Conservation (phyloP, 495 filamentous ascomycete species). For the Aspergillus egyptiacus region DNA sequence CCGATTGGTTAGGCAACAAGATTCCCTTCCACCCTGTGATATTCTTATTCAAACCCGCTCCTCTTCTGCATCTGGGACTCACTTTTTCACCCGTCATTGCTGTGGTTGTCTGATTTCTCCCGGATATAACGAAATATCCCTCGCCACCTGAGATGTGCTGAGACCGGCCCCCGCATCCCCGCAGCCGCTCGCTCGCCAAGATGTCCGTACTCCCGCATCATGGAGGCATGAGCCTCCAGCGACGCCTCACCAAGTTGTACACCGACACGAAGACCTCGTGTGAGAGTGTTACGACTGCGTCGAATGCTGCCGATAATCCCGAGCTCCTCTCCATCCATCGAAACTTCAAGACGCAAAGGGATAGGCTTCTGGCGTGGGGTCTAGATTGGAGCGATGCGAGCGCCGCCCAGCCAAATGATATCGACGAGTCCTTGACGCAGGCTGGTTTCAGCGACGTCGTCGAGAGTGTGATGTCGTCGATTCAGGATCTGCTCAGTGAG, state of each 20-base stretch:
- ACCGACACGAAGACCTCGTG: slow-evolving; percentile 87
- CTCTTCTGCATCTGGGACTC: slow-evolving; percentile 4
- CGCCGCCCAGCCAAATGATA: slow-evolving; percentile 61
- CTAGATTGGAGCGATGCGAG: slow-evolving; percentile 80
- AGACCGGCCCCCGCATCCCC: slow-evolving; percentile 18
- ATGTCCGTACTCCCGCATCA: slow-evolving; percentile 45
- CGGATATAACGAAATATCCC: neutral
- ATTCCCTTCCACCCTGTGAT: slow-evolving; percentile 33
- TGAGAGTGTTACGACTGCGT: slow-evolving; percentile 70
- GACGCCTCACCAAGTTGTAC: slow-evolving; percentile 81
- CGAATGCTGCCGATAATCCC: slow-evolving; percentile 50
- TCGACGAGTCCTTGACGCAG: slow-evolving; percentile 76
- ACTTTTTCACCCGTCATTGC: slow-evolving; percentile 7
- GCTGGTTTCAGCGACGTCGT: slow-evolving; percentile 85
- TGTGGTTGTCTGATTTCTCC: neutral
- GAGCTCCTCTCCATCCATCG: slow-evolving; percentile 51
- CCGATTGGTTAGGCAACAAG: slow-evolving; percentile 48
- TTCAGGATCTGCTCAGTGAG: slow-evolving; percentile 80
- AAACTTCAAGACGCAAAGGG: slow-evolving; percentile 52
- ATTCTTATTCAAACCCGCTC: slow-evolving; percentile 25
- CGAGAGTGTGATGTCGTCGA: slow-evolving; percentile 80
- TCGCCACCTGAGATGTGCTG: slow-evolving; percentile 18
- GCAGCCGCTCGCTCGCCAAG: slow-evolving; percentile 22
- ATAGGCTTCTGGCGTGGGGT: slow-evolving; percentile 77
- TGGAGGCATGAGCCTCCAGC: slow-evolving; percentile 47